Base-by-base conservation (phyloP, 352 stramenopile species). In the Globisporangium paroecandrum region DNA sequence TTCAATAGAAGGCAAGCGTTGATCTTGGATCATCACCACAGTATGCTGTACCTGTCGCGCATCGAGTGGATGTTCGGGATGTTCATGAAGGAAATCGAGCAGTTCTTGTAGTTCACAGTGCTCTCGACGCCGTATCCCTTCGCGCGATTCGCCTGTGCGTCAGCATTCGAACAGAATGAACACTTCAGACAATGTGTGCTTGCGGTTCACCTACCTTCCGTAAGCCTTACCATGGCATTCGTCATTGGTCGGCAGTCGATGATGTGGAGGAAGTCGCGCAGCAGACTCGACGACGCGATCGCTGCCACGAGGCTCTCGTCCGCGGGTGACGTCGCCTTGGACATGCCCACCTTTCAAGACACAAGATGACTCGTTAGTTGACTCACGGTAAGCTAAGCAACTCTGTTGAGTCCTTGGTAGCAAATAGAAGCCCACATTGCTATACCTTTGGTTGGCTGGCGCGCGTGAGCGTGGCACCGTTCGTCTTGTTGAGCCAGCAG, bases 1-100 rank as follows among this genome's bases (percentile, higher is more conserved):
- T 15, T 18, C 12, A 46, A 18, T 46, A 43, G 13, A 20, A 47
- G 12, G 7, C 38, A 6, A 18, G 13, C 13, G 13, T 47, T 20
- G 38, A 47, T 13, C 6, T 47, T 47, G 13, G 2, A 47, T 20
- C 5, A 47, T n/a, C 41, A n/a, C 6, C 41, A n/a, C 41, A 47
- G 41, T 47, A 41, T 32, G 3, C 27, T 77, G 63, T 90, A 96
- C 58, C 89, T 94, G 74, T 99, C 94, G 43, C 98, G 93, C 81
- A 99, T 98, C 15, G 91, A 95, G 76, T 99, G 97, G 66, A 99
- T 99, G 73, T 99, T 99, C 13, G 90, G 92, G 71, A 99, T 99
- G 66, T 98, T 98, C 88, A 98, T 98, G 83, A 99, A 99, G 32
- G 91, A 91, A n/a, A 99, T 78, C 0, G 86, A 93, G 41, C 85